Evolutionary conservation across 129 eudicot genomes (phyloP), one percentile per base, ranked within the genome.

Genomic region (Artemisia tridentata): DNA sequence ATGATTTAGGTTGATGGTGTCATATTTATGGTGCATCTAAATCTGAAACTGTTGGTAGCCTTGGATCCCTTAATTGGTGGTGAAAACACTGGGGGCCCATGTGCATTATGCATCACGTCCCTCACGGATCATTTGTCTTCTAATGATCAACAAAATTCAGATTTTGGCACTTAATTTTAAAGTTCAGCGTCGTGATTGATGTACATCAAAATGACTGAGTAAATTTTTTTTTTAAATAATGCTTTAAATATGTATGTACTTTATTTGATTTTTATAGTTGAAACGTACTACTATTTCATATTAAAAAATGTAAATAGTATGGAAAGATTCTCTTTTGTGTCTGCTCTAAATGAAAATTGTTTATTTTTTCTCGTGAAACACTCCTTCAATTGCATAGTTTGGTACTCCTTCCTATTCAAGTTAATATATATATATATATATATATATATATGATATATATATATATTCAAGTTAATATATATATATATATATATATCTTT

Each of bases 101-200:
- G 75, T 66, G 71, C 55, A 66, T 18, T 47, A 47, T 71, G 67
- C 56, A 71, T 71, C 52, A 29, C 57, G 75, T 23, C 75, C 55
- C 67, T 71, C 67, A 71, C 75, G 75, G 75, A 71, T 71, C 75
- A 71, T 71, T 71, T 71, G 75, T 71, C 66, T 71, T 71, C 41
- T 31, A 70, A 56, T 69, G 65, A 55, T 9, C 55, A 18, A 31
- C 54, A 52, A 13, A 12, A 43, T 45, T 2, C 4, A 14, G 5
- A 27, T 68, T 50, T 67, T 15, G 16, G 16, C 65, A 21, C 65
- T 1, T 59, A 21, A 59, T 38, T 7, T 8, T 38, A 38, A 38
- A 38, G 45, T 38, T 38, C 0, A 38, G 45, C 8, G 45, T 1
- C 45, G 45, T 38, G 11, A 38, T 0, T 38, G 45, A 38, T 38